Evolutionary conservation across 345 rosid genomes (phyloP), one percentile per base, ranked within the genome.

Genomic region (Raphanus sativus): DNA sequence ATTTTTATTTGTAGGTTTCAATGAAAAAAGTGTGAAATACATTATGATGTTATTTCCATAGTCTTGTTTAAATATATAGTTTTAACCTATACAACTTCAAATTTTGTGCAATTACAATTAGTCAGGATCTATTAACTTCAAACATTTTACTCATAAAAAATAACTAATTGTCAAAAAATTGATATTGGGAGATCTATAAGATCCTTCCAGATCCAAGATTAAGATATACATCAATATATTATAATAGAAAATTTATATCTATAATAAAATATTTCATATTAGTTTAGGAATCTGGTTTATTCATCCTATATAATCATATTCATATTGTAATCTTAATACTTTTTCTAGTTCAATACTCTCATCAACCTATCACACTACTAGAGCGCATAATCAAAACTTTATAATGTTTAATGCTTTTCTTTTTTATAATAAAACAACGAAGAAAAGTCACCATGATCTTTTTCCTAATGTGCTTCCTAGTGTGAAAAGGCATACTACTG

Each of bases 1-100:
- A 21, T 3, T 68, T 36, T 60, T 75, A 36, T 68, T 68, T 68
- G 68, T 62, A 54, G 29, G 55, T 52, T 68, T 68, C 73, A 75
- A 54, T 40, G 61, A 67, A 61, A 67, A 32, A 24, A 6, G 26
- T 45, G 79, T 65, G 65, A 55, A 32, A n/a, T n/a, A n/a, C n/a
- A n/a, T n/a, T n/a, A 67, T 69, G 3, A 9, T 30, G 2, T 4
- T 68, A 29, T 24, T 12, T 66, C n/a, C 1, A 42, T 10, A 42
- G 11, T 11, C 5, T 42, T 42, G 50, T 42, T 42, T 42, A 3
- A 11, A 42, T 11, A 11, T 42, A 11, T 10, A 10, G 48, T 40
- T 10, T 40, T 40, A 40, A 40, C 48, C 48, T 40, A 10, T 42
- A 15, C 26, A 8, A 25, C 17, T 13, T 5, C 36, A 29, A 59